These are phyloP conservation scores for Trametes meyenii DNA, from an alignment of 768 basidiomycete species.

Conservation along the genomic window DNA sequence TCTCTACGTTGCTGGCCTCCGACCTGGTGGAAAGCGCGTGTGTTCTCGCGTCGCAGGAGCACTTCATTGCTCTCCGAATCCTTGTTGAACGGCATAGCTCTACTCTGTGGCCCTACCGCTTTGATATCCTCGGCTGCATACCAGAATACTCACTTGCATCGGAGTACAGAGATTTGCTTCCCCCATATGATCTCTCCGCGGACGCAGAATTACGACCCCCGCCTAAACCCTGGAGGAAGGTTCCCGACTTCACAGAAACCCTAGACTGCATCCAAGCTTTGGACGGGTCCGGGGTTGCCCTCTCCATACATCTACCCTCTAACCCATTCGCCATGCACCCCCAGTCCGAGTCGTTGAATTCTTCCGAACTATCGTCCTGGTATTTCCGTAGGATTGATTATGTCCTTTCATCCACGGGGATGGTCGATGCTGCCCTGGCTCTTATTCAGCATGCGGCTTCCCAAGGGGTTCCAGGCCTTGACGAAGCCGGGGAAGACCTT, in stretches of 20 bases:
- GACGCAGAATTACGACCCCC: conserved; percentile 45
- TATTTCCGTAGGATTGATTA: conserved; percentile 66
- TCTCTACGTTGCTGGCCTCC: conserved; percentile 65
- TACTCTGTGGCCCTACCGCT: conserved; percentile 68
- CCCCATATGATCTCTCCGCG: conserved; percentile 53
- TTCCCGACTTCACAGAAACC: conserved; percentile 62
- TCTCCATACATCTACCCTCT: background rate
- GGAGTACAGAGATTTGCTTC: conserved; percentile 63
- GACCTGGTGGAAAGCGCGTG: conserved; percentile 63
- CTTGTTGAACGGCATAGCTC: conserved; percentile 60
- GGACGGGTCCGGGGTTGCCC: conserved; percentile 29
- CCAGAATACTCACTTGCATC: conserved; percentile 74
- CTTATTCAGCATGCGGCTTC: conserved; percentile 87
- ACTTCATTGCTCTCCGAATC: conserved; percentile 58
- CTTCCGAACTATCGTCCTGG: conserved; percentile 67
- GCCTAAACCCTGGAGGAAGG: conserved; percentile 50
- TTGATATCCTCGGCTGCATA: conserved; percentile 68
- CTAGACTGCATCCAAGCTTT: conserved; percentile 47
- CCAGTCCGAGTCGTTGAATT: conserved; percentile 41
- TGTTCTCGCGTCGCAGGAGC: conserved; percentile 63
- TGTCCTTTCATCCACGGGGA: conserved; percentile 68
- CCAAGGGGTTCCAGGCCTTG: conserved; percentile 73
- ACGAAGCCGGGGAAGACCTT: conserved; percentile 89
- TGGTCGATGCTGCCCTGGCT: conserved; percentile 78
- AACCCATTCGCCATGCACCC: background rate